These are phyloP conservation scores for Fraxinus velutina DNA, from an alignment of 305 asterid genomes.

Conservation along the genomic window DNA sequence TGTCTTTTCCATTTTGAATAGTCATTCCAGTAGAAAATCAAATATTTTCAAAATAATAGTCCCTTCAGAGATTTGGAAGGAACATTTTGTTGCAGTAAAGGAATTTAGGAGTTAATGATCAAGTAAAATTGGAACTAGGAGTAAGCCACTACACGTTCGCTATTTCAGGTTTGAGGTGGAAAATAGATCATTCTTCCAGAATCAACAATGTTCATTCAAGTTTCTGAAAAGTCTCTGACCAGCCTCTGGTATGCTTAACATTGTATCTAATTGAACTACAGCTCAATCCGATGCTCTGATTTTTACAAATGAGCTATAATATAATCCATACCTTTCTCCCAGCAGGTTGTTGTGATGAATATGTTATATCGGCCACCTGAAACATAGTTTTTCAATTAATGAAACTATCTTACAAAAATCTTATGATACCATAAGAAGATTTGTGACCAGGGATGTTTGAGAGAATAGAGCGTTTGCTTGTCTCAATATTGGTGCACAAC, in stretches of 20 bases:
- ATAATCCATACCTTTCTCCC: constrained; percentile 65
- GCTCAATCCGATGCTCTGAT: background rate
- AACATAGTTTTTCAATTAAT: constrained; percentile 12
- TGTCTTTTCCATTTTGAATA: background rate
- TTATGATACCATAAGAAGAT: constrained; percentile 8
- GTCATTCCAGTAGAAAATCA: background rate
- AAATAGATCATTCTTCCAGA: background rate
- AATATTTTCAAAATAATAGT: background rate
- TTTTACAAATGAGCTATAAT: background rate
- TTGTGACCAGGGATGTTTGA: background rate
- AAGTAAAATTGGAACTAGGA: background rate
- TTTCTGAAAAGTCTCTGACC: background rate
- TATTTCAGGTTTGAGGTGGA: background rate
- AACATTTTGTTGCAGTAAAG: background rate
- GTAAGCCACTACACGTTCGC: background rate
- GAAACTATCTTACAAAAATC: constrained; percentile 9
- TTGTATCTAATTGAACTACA: background rate
- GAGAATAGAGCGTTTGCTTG: background rate
- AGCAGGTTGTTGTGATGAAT: constrained; percentile 94
- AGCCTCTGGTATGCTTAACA: background rate
- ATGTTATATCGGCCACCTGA: constrained; percentile 94
- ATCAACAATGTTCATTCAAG: background rate
- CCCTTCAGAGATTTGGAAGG: background rate
- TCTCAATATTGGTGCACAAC: constrained; percentile 14
- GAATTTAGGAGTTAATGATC: background rate